A percentile compares a stretch with the other conserved stretches of the same genome.
Evolutionary conservation across 805 yeast species (phyloP).

Genomic region (Priceomyces medius): DNA sequence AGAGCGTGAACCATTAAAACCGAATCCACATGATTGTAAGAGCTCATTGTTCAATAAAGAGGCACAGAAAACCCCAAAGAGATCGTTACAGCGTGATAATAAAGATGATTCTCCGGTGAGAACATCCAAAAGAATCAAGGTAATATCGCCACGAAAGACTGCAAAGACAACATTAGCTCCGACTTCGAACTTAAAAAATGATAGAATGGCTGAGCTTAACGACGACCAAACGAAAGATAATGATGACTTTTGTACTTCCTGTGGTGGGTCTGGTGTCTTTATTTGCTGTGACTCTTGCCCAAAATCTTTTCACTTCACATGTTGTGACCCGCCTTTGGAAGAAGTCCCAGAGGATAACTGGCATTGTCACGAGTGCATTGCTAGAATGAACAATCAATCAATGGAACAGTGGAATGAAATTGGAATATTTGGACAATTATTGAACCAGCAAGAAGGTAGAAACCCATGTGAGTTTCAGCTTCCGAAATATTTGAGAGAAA

Average conservation of each 20-base stretch:
- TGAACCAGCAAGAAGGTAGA: slow-evolving; percentile 65
- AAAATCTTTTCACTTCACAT: slow-evolving; percentile 83
- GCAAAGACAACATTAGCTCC: slow-evolving; percentile 26
- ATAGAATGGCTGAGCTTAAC: slow-evolving; percentile 4
- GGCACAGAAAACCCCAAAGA: slow-evolving; percentile 7
- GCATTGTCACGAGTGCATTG: slow-evolving; percentile 78
- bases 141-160: slow-evolving; percentile 33
- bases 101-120: slow-evolving; percentile 13
- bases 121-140: slow-evolving; percentile 24
- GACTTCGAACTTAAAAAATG: slow-evolving; percentile 10
- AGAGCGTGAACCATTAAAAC: slow-evolving; percentile 14
- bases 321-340: slow-evolving; percentile 87
- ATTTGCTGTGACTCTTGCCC: slow-evolving; percentile 95
- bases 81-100: slow-evolving; percentile 3
- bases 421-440: slow-evolving; percentile 56
- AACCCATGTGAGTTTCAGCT: slow-evolving; percentile 45
- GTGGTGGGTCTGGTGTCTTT: slow-evolving; percentile 87
- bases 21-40: slow-evolving; percentile 5
- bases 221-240: slow-evolving; percentile 39
- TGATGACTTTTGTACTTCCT: slow-evolving; percentile 88
- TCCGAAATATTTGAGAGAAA: slow-evolving; percentile 67
- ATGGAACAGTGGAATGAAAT: slow-evolving; percentile 27
- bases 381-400: slow-evolving; percentile 33
- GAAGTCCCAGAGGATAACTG: slow-evolving; percentile 88
- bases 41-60: slow-evolving; percentile 4